Conservation (phyloP, 176 grass and related monocot genomes). For the Calamus simplicifolius region DNA sequence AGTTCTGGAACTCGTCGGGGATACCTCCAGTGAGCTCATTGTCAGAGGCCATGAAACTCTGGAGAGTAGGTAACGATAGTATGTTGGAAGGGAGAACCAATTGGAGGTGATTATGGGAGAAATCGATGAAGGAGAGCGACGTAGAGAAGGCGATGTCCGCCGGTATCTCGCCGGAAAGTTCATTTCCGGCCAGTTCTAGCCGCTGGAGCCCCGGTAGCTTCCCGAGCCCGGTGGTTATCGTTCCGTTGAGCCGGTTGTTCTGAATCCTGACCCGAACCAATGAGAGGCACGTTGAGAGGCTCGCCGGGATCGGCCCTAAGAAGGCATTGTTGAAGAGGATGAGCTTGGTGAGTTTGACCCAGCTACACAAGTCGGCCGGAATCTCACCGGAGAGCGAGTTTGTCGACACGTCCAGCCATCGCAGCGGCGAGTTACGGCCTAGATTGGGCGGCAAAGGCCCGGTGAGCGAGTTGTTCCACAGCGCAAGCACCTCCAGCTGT, state of each 20-base stretch:
- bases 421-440: constrained; percentile 50
- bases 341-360: constrained; percentile 79
- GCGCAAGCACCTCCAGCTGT: constrained; percentile 61
- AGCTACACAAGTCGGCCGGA: constrained; percentile 51
- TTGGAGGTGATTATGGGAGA: constrained; percentile 79
- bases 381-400: constrained; percentile 74
- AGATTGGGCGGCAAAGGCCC: constrained; percentile 64
- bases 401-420: constrained; percentile 88
- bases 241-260: constrained; percentile 80
- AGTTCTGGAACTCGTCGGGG: constrained; percentile 56
- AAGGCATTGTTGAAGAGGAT: constrained; percentile 98
- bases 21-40: constrained; percentile 72
- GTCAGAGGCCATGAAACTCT: constrained; percentile 73
- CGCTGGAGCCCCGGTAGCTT: constrained; percentile 54
- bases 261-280: constrained; percentile 78
- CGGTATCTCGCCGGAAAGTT: constrained; percentile 65
- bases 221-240: constrained; percentile 56
- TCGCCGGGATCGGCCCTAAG: constrained; percentile 51
- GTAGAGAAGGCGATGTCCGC: constrained; percentile 62
- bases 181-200: constrained; percentile 72
- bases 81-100: constrained; percentile 64
- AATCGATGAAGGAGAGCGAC: constrained; percentile 87
- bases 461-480: constrained; percentile 96
- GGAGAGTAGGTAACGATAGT: constrained; percentile 56
- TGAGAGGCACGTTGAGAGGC: constrained; percentile 52